phyloP scores from a whole-genome alignment of 2,329 filamentous ascomycete genomes.

The Penicillium griseofulvum region DNA sequence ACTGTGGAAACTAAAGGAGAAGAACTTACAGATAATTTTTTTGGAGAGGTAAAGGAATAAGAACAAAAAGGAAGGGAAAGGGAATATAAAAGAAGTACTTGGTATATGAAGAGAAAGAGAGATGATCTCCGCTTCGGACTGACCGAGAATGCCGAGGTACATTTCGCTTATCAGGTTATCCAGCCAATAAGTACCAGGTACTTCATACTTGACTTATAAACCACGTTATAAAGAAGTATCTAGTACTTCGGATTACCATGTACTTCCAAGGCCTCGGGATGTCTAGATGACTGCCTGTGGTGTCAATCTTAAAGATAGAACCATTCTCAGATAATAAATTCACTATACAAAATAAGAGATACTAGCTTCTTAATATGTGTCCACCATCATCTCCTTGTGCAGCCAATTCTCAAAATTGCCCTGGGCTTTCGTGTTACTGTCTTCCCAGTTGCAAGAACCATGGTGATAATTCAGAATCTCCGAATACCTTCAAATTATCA shows the following conservation, averaged over 20 bases:
- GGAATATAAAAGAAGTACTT: slow-evolving; percentile 2
- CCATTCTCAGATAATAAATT: not conserved
- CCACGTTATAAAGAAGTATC: not conserved
- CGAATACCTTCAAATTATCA: slow-evolving; percentile 41
- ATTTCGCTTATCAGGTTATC: slow-evolving; percentile 13
- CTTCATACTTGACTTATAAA: not conserved
- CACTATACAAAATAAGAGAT: not conserved
- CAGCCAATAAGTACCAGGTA: slow-evolving; percentile 12
- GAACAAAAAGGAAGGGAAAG: slow-evolving; percentile 1
- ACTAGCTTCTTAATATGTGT: not conserved
- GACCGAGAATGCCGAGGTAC: slow-evolving; percentile 26
- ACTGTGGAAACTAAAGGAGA: not conserved
- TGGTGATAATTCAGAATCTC: slow-evolving; percentile 8
- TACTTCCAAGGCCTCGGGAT: not conserved
- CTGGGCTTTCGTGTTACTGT: not conserved
- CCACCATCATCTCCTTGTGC: not conserved
- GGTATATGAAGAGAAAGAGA: slow-evolving; percentile 7
- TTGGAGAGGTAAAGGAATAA: not conserved
- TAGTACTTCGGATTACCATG: slow-evolving; percentile 1
- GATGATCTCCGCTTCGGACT: slow-evolving; percentile 19
- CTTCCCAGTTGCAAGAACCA: slow-evolving; percentile 1
- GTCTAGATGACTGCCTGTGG: slow-evolving; percentile 11
- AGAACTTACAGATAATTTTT: slow-evolving; percentile 14
- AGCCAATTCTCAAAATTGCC: not conserved
- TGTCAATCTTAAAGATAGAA: not conserved